Conservation (phyloP, 352 stramenopile species). For the Phytopythium sindhum region DNA sequence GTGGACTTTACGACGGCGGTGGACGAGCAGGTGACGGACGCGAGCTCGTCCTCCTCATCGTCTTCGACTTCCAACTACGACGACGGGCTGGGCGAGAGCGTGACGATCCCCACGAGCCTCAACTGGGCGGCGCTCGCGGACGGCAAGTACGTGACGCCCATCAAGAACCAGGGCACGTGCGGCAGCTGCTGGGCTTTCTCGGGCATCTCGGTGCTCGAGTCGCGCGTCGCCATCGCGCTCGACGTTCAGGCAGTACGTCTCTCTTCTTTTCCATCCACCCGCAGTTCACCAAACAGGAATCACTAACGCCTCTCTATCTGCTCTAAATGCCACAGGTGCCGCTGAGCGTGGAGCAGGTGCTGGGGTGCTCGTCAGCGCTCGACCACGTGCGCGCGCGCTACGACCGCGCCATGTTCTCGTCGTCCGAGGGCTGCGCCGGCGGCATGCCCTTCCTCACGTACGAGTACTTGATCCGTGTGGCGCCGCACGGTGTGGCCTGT, state of each 20-base stretch:
- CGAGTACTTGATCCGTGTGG: constrained; percentile 66
- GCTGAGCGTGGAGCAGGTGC: constrained; percentile 82
- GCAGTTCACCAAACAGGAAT: no score
- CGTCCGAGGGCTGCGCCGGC: constrained; percentile 79
- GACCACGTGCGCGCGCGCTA: constrained; percentile 80
- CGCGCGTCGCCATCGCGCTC: constrained; percentile 71
- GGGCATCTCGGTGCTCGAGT: constrained; percentile 69
- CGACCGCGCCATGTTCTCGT: constrained; percentile 63
- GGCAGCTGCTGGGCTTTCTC: constrained; percentile 93
- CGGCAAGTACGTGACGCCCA: constrained; percentile 84
- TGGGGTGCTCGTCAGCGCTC: constrained; percentile 68
- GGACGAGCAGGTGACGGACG: constrained; percentile 1
- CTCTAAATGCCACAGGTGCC: constrained; percentile 30
- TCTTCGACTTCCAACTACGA: constrained; percentile 21
- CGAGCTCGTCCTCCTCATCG: constrained; percentile 16
- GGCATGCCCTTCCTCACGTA: constrained; percentile 90
- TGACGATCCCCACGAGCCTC: constrained; percentile 39
- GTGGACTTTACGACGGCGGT: constrained; percentile 1
- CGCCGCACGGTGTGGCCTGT: constrained; percentile 74
- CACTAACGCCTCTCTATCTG: no score
- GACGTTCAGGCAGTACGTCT: constrained; percentile 45
- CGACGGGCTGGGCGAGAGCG: constrained; percentile 10
- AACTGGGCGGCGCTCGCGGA: constrained; percentile 69
- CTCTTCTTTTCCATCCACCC: no score
- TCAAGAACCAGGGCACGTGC: constrained; percentile 93